Base-by-base conservation (phyloP, 139 green algal genomes). In the Astrephomene gubernaculifera region DNA sequence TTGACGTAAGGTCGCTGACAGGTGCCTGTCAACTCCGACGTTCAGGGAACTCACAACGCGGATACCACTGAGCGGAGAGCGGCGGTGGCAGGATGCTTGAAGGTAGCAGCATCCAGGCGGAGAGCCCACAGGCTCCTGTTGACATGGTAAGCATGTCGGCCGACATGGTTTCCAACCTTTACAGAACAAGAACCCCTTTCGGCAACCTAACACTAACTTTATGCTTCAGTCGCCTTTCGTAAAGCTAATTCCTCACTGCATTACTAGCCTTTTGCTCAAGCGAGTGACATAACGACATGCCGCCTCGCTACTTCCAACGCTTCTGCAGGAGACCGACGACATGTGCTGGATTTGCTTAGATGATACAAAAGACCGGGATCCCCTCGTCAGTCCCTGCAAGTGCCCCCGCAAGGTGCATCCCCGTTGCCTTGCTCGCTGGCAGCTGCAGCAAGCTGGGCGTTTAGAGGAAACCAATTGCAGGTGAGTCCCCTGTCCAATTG, bases 321-420 rank as follows among this genome's bases (percentile, higher is more conserved):
- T 35, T 52, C n/a, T 31, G 39, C 86, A 90, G 86, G 86, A 90
- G 65, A 81, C 60, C 36, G 88, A 88, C 24, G 90, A 95, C 19
- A 68, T 93, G n/a, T 95, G 92, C 79, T 95, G 92, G 92, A 95
- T 95, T 44, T 95, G 92, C 69, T 39, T 95, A 39, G 92, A 95
- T 31, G 92, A 92, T 24, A 88, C 82, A 9, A 60, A 88, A 27
- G 83, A 83, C 44, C 45, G 35, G 43, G 70, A 87, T 49, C 71
- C 76, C 35, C 57, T 94, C 1, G 78, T 92, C 41, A 76, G 24
- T 7, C 92, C 92, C 22, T 95, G 92, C 84, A 78, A 74, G n/a
- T 95, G 92, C 83, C 92, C 92, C 1, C 86, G 92, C 41, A 90
- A 89, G 35, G 92, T 93, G 78, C 92, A 95, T 82, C 86, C 89